Conservation (phyloP, 768 basidiomycete species). For the Leccinum uliginosum region DNA sequence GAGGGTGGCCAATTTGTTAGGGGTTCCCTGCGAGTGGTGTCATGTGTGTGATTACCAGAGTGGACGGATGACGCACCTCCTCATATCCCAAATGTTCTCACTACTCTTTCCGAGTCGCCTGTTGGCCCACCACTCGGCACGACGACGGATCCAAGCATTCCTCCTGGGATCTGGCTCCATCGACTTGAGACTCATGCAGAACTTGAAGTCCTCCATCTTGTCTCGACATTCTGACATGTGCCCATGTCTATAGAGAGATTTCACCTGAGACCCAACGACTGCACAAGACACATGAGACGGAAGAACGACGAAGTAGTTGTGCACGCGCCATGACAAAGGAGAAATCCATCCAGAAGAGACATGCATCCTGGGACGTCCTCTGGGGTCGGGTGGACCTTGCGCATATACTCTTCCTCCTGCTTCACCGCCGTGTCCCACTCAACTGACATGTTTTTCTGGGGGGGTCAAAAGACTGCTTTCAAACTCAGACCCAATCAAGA, state of each 20-base stretch:
- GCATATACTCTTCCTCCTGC: constrained; percentile 68
- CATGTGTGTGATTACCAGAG: constrained; percentile 1
- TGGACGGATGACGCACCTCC: constrained; percentile 57
- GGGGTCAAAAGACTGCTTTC: constrained; percentile 24
- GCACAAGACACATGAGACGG: constrained; percentile 9
- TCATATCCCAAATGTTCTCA: constrained; percentile 91
- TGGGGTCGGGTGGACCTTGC: constrained; percentile 62
- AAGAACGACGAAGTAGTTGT: not conserved
- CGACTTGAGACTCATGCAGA: constrained; percentile 81
- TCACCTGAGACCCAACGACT: constrained; percentile 80
- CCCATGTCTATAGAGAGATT: constrained; percentile 85
- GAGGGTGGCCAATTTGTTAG: constrained; percentile 27
- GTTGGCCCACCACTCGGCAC: constrained; percentile 94
- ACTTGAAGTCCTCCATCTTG: constrained; percentile 92
- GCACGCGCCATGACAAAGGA: constrained; percentile 61
- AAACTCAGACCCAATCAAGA: constrained; percentile 36
- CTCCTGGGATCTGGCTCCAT: constrained; percentile 73
- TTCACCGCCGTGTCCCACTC: constrained; percentile 54
- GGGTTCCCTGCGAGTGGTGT: constrained; percentile 15
- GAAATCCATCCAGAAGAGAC: constrained; percentile 66
- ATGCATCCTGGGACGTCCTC: constrained; percentile 84
- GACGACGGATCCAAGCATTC: constrained; percentile 77
- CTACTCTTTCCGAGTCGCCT: constrained; percentile 75
- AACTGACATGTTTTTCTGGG: constrained; percentile 7
- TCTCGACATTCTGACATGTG: constrained; percentile 62